Percentiles rank a stretch among this genome's conserved stretches.
phyloP scores from a whole-genome alignment of 2,329 filamentous ascomycete species.

The Fusarium beomiforme region DNA sequence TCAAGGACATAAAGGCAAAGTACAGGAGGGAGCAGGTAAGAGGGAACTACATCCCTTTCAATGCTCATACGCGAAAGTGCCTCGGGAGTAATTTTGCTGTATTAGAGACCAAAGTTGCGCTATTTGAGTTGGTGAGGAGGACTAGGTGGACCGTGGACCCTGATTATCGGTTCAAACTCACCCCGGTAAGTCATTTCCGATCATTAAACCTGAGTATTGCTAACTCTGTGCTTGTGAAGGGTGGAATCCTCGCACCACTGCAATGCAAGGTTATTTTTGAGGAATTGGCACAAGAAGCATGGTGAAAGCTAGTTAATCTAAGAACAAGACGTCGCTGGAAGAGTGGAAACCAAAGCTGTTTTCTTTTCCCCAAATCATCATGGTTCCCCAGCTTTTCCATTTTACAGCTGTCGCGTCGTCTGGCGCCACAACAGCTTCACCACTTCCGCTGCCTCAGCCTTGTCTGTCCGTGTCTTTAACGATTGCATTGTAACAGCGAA shows the following conservation, averaged over 20 bases:
- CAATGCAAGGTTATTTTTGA: neutral
- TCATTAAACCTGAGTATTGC: neutral
- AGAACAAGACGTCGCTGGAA: too few species aligned
- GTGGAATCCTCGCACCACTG: neutral
- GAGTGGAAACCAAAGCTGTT: too few species aligned
- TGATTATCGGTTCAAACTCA: neutral
- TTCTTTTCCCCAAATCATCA: too few species aligned
- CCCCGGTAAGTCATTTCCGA: neutral
- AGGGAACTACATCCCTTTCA: neutral
- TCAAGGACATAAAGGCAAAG: neutral
- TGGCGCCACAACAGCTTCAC: too few species aligned
- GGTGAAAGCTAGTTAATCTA: neutral
- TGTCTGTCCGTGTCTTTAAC: too few species aligned
- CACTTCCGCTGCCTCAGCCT: too few species aligned
- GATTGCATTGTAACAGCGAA: too few species aligned
- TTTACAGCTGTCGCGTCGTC: too few species aligned
- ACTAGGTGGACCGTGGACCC: neutral
- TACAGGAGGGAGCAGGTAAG: neutral
- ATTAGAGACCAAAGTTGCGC: neutral
- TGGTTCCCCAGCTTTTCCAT: too few species aligned
- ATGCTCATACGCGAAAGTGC: neutral
- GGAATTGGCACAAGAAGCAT: neutral
- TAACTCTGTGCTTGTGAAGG: neutral
- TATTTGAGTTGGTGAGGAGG: neutral
- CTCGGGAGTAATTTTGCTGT: neutral